Evolutionary conservation across 495 filamentous ascomycete genomes (phyloP).

Genomic region (Pseudoneurospora amorphoporcata): DNA sequence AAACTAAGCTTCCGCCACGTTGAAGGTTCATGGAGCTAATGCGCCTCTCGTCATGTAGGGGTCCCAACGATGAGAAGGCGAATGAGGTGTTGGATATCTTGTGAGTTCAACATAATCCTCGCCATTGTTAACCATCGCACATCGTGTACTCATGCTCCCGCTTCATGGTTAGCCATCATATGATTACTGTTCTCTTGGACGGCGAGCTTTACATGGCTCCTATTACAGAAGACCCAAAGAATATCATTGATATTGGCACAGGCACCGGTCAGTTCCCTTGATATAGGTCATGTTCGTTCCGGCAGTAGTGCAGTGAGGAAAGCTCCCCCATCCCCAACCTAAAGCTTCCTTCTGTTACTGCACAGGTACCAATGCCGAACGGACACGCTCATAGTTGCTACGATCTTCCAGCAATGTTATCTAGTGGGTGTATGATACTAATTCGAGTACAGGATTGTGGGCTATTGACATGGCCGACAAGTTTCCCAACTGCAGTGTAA

Average conservation of each 20-base stretch:
- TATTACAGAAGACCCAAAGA: conserved; percentile 21
- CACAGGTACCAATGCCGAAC: too few species aligned
- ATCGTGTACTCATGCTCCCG: conserved; percentile 15
- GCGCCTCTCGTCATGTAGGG: conserved; percentile 10
- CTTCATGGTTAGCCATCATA: conserved; percentile 14
- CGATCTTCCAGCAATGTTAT: neutral
- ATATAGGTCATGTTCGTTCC: too few species aligned
- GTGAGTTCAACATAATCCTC: conserved; percentile 6
- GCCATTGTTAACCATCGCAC: conserved; percentile 15
- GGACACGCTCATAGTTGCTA: neutral
- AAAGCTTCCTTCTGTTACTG: too few species aligned
- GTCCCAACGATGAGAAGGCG: conserved; percentile 27
- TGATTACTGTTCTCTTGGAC: conserved; percentile 29
- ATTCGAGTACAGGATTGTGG: conserved; percentile 5
- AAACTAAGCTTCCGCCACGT: neutral
- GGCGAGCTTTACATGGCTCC: conserved; percentile 47
- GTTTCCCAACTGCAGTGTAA: conserved; percentile 37
- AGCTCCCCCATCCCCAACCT: too few species aligned
- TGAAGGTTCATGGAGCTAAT: neutral
- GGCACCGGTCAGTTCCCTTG: neutral
- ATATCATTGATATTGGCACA: neutral
- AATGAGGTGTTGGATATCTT: conserved; percentile 26
- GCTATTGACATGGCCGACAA: conserved; percentile 28
- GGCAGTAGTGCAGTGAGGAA: too few species aligned
- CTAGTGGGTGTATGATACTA: neutral